Percentiles rank a stretch among this genome's conserved stretches.
Conservation (phyloP, 768 basidiomycete species). For the Fomitopsis pulvina region DNA sequence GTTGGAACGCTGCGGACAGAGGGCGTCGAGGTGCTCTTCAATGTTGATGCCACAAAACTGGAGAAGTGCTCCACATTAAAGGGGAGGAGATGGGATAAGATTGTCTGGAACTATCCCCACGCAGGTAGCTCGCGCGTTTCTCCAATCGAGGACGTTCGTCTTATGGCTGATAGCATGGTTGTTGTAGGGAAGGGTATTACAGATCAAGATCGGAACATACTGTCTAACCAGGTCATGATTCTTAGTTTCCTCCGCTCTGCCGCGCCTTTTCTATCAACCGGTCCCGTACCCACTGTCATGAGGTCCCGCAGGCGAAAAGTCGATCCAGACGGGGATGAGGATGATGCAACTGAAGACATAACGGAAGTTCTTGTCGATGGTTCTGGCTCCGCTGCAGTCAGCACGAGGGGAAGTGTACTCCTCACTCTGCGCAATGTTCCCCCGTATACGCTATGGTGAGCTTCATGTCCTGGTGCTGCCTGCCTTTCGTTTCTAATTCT, state of each 20-base stretch:
- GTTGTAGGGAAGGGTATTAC: conserved; percentile 75
- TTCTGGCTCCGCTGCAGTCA: neutral
- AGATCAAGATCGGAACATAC: conserved; percentile 90
- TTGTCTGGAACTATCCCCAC: conserved; percentile 97
- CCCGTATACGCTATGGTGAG: conserved; percentile 84
- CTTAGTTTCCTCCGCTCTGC: conserved; percentile 78
- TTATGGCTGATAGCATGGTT: conserved; percentile 3
- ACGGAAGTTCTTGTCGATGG: conserved; percentile 18
- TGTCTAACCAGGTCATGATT: conserved; percentile 80
- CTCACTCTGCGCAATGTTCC: conserved; percentile 81
- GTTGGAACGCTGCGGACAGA: conserved; percentile 45
- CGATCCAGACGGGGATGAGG: conserved; percentile 32
- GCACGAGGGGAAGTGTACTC: conserved; percentile 63
- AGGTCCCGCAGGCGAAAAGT: conserved; percentile 38
- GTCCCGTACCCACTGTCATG: conserved; percentile 42
- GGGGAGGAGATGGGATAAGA: conserved; percentile 61
- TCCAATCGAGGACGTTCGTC: neutral
- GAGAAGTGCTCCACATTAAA: conserved; percentile 53
- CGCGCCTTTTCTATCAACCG: conserved; percentile 49
- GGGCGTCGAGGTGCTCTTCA: conserved; percentile 72
- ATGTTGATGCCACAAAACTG: conserved; percentile 77
- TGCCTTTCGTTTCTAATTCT: neutral
- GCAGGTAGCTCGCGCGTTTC: conserved; percentile 50
- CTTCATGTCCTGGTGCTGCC: neutral
- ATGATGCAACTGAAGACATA: conserved; percentile 34